Evolutionary conservation across 352 stramenopile genomes (phyloP), one percentile per base, ranked within the genome.

Genomic region (Peronosclerospora sorghi): DNA sequence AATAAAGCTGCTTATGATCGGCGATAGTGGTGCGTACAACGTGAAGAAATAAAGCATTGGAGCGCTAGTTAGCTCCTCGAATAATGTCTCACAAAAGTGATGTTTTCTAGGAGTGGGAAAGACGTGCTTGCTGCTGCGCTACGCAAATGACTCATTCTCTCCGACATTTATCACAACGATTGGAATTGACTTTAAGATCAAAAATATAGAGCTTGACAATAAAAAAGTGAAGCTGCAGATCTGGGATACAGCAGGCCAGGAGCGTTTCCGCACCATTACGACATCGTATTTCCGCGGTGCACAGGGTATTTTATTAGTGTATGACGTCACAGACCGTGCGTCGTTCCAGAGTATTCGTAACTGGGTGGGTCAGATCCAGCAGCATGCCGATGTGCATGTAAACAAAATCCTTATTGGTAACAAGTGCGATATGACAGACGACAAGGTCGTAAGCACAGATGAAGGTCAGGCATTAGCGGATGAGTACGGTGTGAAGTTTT

Each of bases 381-480:
- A 99, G 66, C 95, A 99, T 60, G 96, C 96, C 5, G 96, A 99
- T 62, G 95, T 98, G 32, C 94, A 98, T 67, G 95, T 99, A 12
- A 98, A 98, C 83, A 99, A 98, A 74, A 98, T 99, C 58, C 66
- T 99, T 43, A 97, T 99, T 48, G 96, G 95, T 29, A 99, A 99
- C 73, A 98, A 98, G 83, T 98, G 90, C 59, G 95, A 98, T 93
- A 96, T 98, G 76, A 88, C 91, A 38, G 87, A 97, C 56, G 91
- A 98, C 62, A 97, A 97, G 71, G 83, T 95, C 35, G 88, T 97
- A 53, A 96, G 79, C 62, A 95, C 78, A 47, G 89, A 97, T 57
- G 91, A 97, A 65, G 92, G 92, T 19, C 79, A 95, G 62, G 77
- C 86, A 76, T 81, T 97, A 70, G 92, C 92, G 43, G 78, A 94